Conservation (phyloP, 148 eudicot species). For the Fagopyrum tataricum region DNA sequence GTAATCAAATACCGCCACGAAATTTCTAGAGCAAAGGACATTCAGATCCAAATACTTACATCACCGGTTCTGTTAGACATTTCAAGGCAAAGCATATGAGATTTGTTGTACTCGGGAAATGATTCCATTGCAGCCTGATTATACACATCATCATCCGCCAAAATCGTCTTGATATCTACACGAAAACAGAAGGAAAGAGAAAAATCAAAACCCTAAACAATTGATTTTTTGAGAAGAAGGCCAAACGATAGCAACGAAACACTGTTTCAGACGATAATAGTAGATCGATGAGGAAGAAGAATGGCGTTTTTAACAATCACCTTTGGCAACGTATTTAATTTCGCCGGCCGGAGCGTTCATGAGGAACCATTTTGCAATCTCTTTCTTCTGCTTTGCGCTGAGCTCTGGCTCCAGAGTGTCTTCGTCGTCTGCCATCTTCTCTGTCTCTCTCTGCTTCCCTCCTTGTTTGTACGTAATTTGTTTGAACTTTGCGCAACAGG, state of each 20-base stretch:
- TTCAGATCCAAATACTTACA: slow-evolving; percentile 31
- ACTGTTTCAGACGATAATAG: background rate
- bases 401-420: slow-evolving; percentile 45
- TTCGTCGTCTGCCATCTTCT: slow-evolving; percentile 43
- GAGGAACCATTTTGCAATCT: slow-evolving; percentile 97
- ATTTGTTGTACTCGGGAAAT: slow-evolving; percentile 74
- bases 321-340: slow-evolving; percentile 87
- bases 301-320: slow-evolving; percentile 20
- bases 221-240: background rate
- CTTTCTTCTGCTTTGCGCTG: slow-evolving; percentile 53
- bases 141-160: slow-evolving; percentile 71
- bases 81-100: slow-evolving; percentile 72
- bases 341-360: slow-evolving; percentile 91
- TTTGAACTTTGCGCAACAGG: slow-evolving; percentile 21
- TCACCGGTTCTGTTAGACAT: slow-evolving; percentile 72
- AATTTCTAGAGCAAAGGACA: background rate
- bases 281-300: slow-evolving; percentile 4
- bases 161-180: slow-evolving; percentile 65
- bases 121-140: slow-evolving; percentile 63
- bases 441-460: slow-evolving; percentile 6
- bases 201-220: slow-evolving; percentile 4
- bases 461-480: slow-evolving; percentile 15
- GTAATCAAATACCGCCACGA: background rate
- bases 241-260: background rate
- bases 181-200: background rate